A percentile compares a stretch with the other conserved stretches of the same genome.
Conservation (phyloP, 2,329 filamentous ascomycete genomes). For the Ustulina deusta region DNA sequence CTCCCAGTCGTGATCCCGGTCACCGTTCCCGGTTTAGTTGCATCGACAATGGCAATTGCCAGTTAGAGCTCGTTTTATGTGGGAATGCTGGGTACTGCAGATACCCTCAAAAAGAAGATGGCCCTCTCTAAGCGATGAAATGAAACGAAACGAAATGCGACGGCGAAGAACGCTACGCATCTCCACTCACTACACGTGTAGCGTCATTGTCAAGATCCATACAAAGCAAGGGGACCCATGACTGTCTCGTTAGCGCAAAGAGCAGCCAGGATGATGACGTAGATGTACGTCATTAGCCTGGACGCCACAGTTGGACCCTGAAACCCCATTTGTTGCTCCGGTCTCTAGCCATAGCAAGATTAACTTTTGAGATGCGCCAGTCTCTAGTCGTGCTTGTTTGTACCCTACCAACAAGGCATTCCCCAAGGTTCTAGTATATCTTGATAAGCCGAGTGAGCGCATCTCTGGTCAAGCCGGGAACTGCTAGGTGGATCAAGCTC, state of each 20-base stretch:
- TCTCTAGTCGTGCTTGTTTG: neutral
- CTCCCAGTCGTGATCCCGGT: neutral
- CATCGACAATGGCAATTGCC: neutral
- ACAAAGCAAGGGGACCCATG: conserved; percentile 7
- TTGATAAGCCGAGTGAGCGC: neutral
- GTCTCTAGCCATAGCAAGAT: conserved; percentile 19
- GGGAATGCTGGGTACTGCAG: neutral
- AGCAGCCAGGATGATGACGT: conserved; percentile 33
- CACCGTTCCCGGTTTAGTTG: neutral
- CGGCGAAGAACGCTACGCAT: neutral
- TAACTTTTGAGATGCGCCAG: conserved; percentile 17
- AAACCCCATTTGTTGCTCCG: conserved; percentile 13
- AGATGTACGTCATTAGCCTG: conserved; percentile 30
- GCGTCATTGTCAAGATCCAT: conserved; percentile 16
- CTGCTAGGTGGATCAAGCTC: too few species aligned
- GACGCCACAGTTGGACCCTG: conserved; percentile 30
- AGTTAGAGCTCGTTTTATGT: neutral
- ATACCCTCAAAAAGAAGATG: neutral
- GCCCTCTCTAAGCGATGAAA: neutral
- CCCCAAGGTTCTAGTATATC: neutral
- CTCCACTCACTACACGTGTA: neutral
- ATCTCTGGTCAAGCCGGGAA: neutral
- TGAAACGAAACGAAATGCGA: neutral
- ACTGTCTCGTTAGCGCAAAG: conserved; percentile 16
- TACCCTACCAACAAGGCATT: neutral